Base-by-base conservation (phyloP, 345 rosid genomes). In the Ceriops tagal region DNA sequence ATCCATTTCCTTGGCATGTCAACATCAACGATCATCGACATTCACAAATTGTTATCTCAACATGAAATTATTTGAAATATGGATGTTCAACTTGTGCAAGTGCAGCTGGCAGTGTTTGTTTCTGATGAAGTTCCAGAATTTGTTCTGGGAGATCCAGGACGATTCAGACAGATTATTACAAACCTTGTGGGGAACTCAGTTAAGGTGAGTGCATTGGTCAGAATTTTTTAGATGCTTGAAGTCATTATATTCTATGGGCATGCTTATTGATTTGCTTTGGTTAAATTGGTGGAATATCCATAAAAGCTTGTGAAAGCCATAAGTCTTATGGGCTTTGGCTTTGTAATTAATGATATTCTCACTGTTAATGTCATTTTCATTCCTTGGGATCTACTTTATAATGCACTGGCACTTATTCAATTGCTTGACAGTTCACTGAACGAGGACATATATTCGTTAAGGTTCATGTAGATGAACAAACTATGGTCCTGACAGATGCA, bases 171-270 rank as follows among this genome's bases (percentile, higher is more conserved):
- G 85, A 90, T 95, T 24, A 86, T 92, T 65, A 95, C 93, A 53
- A 95, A 95, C 77, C 96, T 95, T 53, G 97, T 95, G 0, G 99
- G 99, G 13, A 95, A 95, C 78, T 95, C 99, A 30, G 96, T 95
- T 52, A 95, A 95, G 84, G 99, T 90, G 72, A 85, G 89, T 82
- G 27, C 6, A 24, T 37, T 65, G 30, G 56, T 58, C 53, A 15
- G 24, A 64, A 37, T 73, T 60, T 65, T 22, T 52, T 52, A 15
- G 32, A 16, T 31, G 26, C 20, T 35, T 31, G 62, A 39, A 43
- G 49, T 43, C 13, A 2, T 11, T 18, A 43, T 1, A 43, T 13
- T 43, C 15, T 13, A 3, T 43, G 49, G 18, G 49, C 3, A 56
- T 56, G 11, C 59, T 24, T 27, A 24, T 11, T 49, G 18, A 64